These are phyloP conservation scores for Phytophthora boehmeriae DNA, from an alignment of 352 stramenopile species.

Conservation along the genomic window DNA sequence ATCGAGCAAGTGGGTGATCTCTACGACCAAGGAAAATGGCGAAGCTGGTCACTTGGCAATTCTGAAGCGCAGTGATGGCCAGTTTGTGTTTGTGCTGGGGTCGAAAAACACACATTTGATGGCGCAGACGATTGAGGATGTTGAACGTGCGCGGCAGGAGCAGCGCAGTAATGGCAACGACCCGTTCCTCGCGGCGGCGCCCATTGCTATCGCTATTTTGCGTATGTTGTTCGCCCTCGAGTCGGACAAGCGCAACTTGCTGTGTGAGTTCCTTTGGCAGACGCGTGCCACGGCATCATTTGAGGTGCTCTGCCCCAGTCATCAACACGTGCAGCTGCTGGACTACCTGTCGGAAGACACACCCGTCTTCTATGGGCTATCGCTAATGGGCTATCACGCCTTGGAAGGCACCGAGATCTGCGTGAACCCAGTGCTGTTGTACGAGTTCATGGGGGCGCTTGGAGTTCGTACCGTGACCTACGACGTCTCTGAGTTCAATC, in stretches of 20 bases:
- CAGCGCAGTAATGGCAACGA: constrained; percentile 29
- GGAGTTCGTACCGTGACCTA: constrained; percentile 71
- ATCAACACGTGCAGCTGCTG: constrained; percentile 82
- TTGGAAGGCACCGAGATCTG: constrained; percentile 63
- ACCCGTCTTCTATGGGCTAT: constrained; percentile 82
- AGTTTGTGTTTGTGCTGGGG: constrained; percentile 72
- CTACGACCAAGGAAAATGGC: constrained; percentile 82
- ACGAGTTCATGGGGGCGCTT: constrained; percentile 55
- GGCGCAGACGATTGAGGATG: constrained; percentile 50
- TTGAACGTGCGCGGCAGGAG: constrained; percentile 39
- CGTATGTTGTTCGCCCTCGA: constrained; percentile 43
- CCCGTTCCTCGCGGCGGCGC: constrained; percentile 53
- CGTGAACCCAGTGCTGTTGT: constrained; percentile 77
- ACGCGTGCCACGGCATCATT: constrained; percentile 79
- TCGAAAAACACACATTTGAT: constrained; percentile 87
- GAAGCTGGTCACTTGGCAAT: constrained; percentile 77
- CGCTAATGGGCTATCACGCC: constrained; percentile 50
- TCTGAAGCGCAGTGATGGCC: constrained; percentile 66
- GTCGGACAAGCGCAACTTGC: constrained; percentile 38
- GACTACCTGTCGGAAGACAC: constrained; percentile 72
- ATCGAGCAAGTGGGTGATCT: constrained; percentile 59
- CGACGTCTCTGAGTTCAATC: constrained; percentile 51
- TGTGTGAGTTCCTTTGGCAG: constrained; percentile 83
- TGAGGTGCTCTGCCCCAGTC: constrained; percentile 69
- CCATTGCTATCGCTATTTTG: constrained; percentile 58